These are phyloP conservation scores for Tubosaeta sp. DNA, from an alignment of 768 basidiomycete species.

Conservation along the genomic window DNA sequence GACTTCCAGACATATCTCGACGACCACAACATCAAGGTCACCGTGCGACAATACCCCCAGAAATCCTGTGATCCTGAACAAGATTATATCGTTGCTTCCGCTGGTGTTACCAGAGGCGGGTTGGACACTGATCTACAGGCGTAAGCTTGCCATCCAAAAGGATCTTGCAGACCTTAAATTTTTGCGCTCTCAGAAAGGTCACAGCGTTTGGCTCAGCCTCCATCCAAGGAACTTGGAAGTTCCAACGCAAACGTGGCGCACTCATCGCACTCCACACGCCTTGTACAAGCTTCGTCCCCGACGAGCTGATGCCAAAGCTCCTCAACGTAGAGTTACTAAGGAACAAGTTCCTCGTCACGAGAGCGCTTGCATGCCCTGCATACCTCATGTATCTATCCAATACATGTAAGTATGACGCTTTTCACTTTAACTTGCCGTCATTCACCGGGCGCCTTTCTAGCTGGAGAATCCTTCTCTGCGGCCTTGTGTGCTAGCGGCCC, in stretches of 20 bases:
- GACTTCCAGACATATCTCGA: conserved; percentile 4
- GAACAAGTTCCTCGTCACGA: conserved; percentile 24
- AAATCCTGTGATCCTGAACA: conserved; percentile 8
- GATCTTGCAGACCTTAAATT: too few species aligned
- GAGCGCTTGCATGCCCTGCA: conserved; percentile 26
- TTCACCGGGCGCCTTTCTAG: background rate
- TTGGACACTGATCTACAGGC: conserved; percentile 4
- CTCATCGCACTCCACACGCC: conserved; percentile 26
- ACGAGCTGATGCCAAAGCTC: background rate
- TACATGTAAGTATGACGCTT: conserved; percentile 1
- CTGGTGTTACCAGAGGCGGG: conserved; percentile 13
- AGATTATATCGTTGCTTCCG: conserved; percentile 17
- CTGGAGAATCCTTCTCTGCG: conserved; percentile 9
- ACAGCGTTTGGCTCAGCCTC: conserved; percentile 23
- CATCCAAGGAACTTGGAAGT: conserved; percentile 28
- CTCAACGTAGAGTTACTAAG: conserved; percentile 11
- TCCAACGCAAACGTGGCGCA: conserved; percentile 24
- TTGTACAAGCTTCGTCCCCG: conserved; percentile 15
- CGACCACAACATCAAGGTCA: background rate
- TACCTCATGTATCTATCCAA: conserved; percentile 23
- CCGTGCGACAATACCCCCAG: conserved; percentile 1
- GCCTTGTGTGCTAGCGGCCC: conserved; percentile 1
- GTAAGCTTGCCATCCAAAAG: background rate
- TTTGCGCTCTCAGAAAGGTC: background rate
- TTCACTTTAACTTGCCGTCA: background rate